Percentiles rank a stretch among this genome's conserved stretches.
These are phyloP conservation scores for Saussurea involucrata DNA, from an alignment of 129 eudicot genomes.

Conservation along the genomic window DNA sequence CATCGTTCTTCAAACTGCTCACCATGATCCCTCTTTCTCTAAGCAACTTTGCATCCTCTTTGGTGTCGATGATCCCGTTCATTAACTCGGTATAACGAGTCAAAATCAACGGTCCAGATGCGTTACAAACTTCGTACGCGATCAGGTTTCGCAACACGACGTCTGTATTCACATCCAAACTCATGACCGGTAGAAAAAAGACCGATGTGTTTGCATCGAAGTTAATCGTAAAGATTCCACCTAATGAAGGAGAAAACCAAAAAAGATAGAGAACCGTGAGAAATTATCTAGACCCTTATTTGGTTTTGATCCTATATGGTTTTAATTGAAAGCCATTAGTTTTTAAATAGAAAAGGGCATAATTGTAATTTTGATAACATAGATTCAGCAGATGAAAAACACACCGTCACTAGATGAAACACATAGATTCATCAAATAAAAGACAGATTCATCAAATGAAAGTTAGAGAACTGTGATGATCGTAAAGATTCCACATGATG, in stretches of 20 bases:
- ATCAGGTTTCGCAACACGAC: conserved; percentile 45
- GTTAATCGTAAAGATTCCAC: conserved; percentile 39
- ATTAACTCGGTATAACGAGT: conserved; percentile 63
- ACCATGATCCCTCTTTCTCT: conserved; percentile 52
- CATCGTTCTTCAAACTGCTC: conserved; percentile 53
- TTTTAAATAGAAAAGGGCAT: too few relatives aligned
- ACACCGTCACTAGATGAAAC: too few relatives aligned
- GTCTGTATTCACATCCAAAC: conserved; percentile 46
- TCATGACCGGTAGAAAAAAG: conserved; percentile 41
- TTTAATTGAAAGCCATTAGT: too few relatives aligned
- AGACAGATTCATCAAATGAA: too few relatives aligned
- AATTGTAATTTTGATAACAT: too few relatives aligned
- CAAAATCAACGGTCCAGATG: conserved; percentile 49
- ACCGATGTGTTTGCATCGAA: conserved; percentile 32
- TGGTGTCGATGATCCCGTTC: conserved; percentile 67
- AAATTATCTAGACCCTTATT: too few relatives aligned
- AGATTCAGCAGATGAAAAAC: too few relatives aligned
- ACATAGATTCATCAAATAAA: too few relatives aligned
- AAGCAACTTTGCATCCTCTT: conserved; percentile 50
- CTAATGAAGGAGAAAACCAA: conserved; percentile 33
- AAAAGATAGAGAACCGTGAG: too few relatives aligned
- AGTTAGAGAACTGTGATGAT: too few relatives aligned
- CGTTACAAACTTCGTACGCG: conserved; percentile 62
- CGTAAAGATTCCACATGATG: too few relatives aligned
- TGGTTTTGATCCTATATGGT: too few relatives aligned